Base-by-base conservation (phyloP, 805 yeast genomes). In the Ogataea trehalophila region DNA sequence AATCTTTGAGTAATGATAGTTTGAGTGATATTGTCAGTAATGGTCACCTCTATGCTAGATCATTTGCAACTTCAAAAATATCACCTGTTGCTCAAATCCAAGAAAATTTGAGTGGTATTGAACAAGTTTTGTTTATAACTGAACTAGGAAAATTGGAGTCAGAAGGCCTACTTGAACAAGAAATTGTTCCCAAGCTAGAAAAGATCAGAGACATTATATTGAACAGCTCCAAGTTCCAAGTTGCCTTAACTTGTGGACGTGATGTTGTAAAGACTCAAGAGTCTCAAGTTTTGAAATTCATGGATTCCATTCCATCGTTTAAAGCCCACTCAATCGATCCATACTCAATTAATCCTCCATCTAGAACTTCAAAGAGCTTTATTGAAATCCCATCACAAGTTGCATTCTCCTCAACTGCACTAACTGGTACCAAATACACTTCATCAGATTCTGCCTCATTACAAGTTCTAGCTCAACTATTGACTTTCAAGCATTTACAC, bases 321-420 rank as follows among this genome's bases (percentile, higher is more conserved):
- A 34, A 34, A 11, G 37, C 20, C 14, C 56, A 47, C 43, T 45
- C 50, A 3, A 20, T 51, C 3, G 41, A 34, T 5, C 45, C 62
- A 1, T 58, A 58, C 43, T 47, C 50, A 11, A n/a, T 50, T 2
- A 5, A 26, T 14, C 37, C 49, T 6, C 11, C 37, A 4, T 17
- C 18, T 2, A 9, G 38, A 2, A 42, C 38, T 11, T 33, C 40
- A 2, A 69, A 77, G 34, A 75, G 81, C 0, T 73, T 79, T 52
- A 73, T 90, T 45, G 72, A 81, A 50, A 73, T 92, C 51, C 97
- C 97, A 20, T 88, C 86, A 68, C 97, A 89, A 60, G 95, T 92
- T 4, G 83, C 87, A 41, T 92, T 89, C 60, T 76, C 94, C 0
- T 85, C 96, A 0, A 69, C 79, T 20, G 83, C 87, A 0, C 63